Evolutionary conservation across 345 rosid species (phyloP).

Genomic region (Luvunga scandens): DNA sequence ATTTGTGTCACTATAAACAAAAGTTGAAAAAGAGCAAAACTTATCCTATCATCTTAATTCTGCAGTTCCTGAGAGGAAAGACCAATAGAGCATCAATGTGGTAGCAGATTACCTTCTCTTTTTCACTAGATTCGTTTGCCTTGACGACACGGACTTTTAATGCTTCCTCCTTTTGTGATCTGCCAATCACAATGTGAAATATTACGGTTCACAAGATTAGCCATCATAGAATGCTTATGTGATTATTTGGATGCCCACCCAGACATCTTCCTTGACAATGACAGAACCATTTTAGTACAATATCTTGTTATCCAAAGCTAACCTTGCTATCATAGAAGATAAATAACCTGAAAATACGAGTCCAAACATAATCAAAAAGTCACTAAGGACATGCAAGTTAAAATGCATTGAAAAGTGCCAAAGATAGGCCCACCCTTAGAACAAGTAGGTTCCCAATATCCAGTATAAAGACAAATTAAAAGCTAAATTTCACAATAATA

Average conservation of each 20-base stretch:
- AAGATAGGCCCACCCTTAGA: background rate
- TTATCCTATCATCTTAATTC: background rate
- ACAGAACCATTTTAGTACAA: background rate
- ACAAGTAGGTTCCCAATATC: background rate
- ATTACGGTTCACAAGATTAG: background rate
- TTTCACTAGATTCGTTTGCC: constrained; percentile 73
- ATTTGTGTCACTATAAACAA: background rate
- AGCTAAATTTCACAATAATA: background rate
- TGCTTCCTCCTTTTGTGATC: constrained; percentile 87
- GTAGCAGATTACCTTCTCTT: constrained; percentile 58
- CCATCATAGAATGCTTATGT: background rate
- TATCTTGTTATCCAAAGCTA: constrained; percentile 2
- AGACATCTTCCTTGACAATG: constrained; percentile 1
- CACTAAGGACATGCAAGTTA: background rate
- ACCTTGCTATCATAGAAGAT: background rate
- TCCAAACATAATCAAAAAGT: background rate
- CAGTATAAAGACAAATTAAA: background rate
- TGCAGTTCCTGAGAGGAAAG: background rate
- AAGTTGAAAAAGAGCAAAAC: background rate
- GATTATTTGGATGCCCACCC: background rate
- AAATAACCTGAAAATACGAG: background rate
- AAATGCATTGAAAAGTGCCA: background rate
- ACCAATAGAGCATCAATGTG: background rate
- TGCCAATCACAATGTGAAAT: constrained; percentile 22
- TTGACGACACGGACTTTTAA: constrained; percentile 76